Base-by-base conservation (phyloP, 2,329 filamentous ascomycete species). In the Stylonectria norvegica region DNA sequence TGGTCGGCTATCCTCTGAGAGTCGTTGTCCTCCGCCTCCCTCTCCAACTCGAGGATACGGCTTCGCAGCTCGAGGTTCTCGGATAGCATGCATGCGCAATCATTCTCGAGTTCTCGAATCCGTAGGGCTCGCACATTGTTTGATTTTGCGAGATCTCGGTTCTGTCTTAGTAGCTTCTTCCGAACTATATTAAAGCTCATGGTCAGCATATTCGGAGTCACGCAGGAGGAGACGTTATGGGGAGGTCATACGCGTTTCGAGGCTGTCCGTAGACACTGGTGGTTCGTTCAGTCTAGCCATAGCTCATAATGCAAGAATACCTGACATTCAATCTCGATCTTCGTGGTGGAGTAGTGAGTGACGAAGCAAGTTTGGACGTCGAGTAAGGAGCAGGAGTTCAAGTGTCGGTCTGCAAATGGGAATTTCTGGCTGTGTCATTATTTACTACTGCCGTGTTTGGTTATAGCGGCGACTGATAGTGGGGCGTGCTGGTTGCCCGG, bases 211-310 rank as follows among this genome's bases (percentile, higher is more conserved):
- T 25, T 35, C 36, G 28, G 28, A 25, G 29, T 25, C 5, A 14
- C 20, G 17, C 33, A 38, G 12, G 47, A 25, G 43, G 37, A 38
- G 47, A 33, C 23, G 35, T 20, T 33, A 23, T 7, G n/a, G 31
- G 42, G 33, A 20, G 16, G 47, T 76, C 83, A 64, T 72, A 88
- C 85, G 70, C 60, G 76, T 81, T 61, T 90, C 86, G 52, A 88
- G 66, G 60, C 72, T 82, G 67, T 89, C 85, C 61, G 73, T 74
- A 58, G 83, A 76, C 67, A 75, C 69, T 49, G 80, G 75, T 60
- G 78, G 77, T 72, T 89, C 86, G 69, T 90, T 90, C 54, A 91
- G 75, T 69, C 86, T 79, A 68, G 86, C 86, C 86, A 91, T 91
- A 57, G 65, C 62, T 70, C 71, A 64, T 62, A 57, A 52, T 62